Conservation (phyloP, 306 rosid species). For the Hippophae tibetana region DNA sequence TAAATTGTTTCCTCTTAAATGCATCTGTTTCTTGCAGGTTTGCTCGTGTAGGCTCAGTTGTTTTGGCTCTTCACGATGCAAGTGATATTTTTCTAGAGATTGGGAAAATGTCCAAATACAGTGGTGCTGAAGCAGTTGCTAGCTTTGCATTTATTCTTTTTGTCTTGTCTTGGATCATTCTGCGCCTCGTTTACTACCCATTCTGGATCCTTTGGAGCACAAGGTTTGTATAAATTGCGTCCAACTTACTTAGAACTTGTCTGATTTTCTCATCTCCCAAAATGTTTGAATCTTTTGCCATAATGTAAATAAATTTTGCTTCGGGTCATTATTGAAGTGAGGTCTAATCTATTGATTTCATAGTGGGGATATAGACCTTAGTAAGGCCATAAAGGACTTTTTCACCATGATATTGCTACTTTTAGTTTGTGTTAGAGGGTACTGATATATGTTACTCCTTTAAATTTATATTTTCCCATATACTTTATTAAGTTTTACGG, state of each 20-base stretch:
- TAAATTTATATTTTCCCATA: too few species aligned
- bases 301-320: constrained; percentile 9
- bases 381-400: too few species aligned
- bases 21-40: constrained; percentile 48
- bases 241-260: constrained; percentile 2
- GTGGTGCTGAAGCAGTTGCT: constrained; percentile 67
- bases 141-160: constrained; percentile 75
- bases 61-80: constrained; percentile 92
- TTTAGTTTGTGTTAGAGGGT: too few species aligned
- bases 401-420: too few species aligned
- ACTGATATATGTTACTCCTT: too few species aligned
- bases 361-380: too few species aligned
- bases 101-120: constrained; percentile 92
- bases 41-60: constrained; percentile 80
- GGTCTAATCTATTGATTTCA: neutral
- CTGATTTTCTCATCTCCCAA: constrained; percentile 4
- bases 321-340: constrained; percentile 1
- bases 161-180: constrained; percentile 62
- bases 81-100: constrained; percentile 84
- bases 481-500: too few species aligned
- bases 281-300: neutral
- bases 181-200: constrained; percentile 80
- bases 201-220: constrained; percentile 94
- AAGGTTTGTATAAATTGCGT: constrained; percentile 44
- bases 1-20: constrained; percentile 2